phyloP scores from a whole-genome alignment of 2,329 filamentous ascomycete genomes.

The Trichoderma gracile region DNA sequence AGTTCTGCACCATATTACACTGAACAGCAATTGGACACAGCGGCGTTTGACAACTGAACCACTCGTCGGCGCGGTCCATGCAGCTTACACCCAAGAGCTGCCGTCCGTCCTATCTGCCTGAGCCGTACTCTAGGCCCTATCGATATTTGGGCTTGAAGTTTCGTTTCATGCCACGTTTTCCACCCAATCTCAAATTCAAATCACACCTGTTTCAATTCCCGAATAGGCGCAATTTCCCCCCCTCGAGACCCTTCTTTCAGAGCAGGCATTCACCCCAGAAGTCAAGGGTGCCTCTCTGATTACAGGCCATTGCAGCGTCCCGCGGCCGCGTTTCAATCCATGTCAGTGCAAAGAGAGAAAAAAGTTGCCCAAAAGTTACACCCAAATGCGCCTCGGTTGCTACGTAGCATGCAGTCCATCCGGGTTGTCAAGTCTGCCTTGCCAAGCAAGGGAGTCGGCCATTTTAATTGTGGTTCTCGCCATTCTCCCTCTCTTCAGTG shows the following conservation, averaged over 20 bases:
- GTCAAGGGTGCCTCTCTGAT: conserved; percentile 10
- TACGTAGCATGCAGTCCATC: conserved; percentile 21
- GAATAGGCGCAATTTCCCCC: conserved; percentile 3
- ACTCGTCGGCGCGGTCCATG: too few species aligned
- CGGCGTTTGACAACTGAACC: too few species aligned
- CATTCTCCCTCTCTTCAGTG: conserved; percentile 10
- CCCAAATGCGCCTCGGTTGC: conserved; percentile 11
- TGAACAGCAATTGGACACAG: too few species aligned
- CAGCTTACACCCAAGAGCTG: background rate
- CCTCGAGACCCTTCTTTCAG: background rate
- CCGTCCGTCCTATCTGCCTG: background rate
- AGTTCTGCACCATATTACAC: too few species aligned
- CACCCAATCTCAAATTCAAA: background rate
- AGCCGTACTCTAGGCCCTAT: background rate
- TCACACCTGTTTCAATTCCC: background rate
- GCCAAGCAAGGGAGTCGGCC: conserved; percentile 9
- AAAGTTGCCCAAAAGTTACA: background rate
- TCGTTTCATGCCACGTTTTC: conserved; percentile 12
- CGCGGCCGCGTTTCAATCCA: conserved; percentile 5
- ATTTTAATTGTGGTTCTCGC: conserved; percentile 8
- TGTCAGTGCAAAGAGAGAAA: background rate
- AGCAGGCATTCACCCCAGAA: background rate
- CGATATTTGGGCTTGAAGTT: background rate
- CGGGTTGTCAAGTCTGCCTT: conserved; percentile 23
- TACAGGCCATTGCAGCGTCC: conserved; percentile 10